phyloP scores from a whole-genome alignment of 371 early-diverging fungal species.

The Catenaria anguillulae region DNA sequence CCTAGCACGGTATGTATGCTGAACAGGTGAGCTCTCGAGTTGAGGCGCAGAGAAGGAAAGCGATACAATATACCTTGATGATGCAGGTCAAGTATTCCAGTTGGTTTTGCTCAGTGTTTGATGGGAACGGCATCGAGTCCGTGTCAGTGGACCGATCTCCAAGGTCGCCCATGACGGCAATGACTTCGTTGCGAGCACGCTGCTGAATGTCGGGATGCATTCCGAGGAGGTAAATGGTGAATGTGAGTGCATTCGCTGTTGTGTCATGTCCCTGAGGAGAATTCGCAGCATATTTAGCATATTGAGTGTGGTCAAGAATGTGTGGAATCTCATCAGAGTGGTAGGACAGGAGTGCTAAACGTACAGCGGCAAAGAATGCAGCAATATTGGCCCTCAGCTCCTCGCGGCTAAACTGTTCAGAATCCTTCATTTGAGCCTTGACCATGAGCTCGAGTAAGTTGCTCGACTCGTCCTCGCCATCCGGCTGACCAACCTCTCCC shows the following conservation, averaged over 20 bases:
- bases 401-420: background rate
- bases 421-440: background rate
- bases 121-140: slow-evolving; percentile 1
- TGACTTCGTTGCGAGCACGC: background rate
- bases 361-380: background rate
- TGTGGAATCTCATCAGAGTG: background rate
- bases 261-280: slow-evolving; percentile 2
- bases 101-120: background rate
- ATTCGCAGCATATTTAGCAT: background rate
- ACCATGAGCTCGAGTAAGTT: slow-evolving; percentile 5
- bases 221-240: slow-evolving; percentile 2
- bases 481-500: background rate
- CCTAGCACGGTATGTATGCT: background rate
- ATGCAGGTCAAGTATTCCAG: background rate
- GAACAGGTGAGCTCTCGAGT: no score
- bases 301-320: background rate
- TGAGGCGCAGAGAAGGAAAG: no score
- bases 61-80: slow-evolving; percentile 2
- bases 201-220: slow-evolving; percentile 2
- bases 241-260: slow-evolving; percentile 1
- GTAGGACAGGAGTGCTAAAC: background rate
- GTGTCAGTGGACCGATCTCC: no score
- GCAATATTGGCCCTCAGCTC: slow-evolving; percentile 1
- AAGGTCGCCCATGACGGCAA: slow-evolving; percentile 2
- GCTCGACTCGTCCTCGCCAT: background rate